Evolutionary conservation across 352 stramenopile genomes (phyloP), one percentile per base, ranked within the genome.

Genomic region (Phytophthora litchii): DNA sequence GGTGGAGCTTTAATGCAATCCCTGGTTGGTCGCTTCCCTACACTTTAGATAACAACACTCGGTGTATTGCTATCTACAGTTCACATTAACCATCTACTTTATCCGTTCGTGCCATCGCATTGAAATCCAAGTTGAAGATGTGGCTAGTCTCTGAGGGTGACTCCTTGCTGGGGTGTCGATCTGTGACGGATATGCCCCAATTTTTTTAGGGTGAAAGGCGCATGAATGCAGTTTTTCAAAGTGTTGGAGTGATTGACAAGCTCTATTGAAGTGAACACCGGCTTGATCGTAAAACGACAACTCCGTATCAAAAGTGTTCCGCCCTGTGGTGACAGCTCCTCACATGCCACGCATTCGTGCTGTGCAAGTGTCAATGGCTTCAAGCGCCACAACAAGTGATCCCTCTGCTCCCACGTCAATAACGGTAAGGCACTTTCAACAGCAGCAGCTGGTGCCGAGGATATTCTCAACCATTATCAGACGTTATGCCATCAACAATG

Each of bases 371-470:
- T 11, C 42, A 45, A 38, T 17, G n/a, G 12, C 12, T 16, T 16
- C 23, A 17, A 53, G 17, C 14, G 23, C 14, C 21, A 25, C 19
- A 36, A 23, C 46, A 63, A 43, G n/a, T 51, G 37, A 57, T 2
- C 52, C 54, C 51, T 62, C 52, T 63, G 29, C 35, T 37, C 21
- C 43, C 19, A 67, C 59, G 51, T 35, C 51, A 58, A 57, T 57
- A 53, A 53, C 59, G 35, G 52, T 35, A 41, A 14, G 13, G 1
- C 10, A 35, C 23, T 27, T 27, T 27, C 23, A 27, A 27, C 25
- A 42, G 13, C 29, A 42, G 38, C n/a, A 23, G 42, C 42, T 38
- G 23, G 16, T 35, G 14, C 50, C 17, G 10, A 14, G 11, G 52
- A 35, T 19, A 32, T 46, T 38, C 32, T 53, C 36, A 29, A 46